Conservation (phyloP, 2,329 filamentous ascomycete species). For the Alternaria infectoria region DNA sequence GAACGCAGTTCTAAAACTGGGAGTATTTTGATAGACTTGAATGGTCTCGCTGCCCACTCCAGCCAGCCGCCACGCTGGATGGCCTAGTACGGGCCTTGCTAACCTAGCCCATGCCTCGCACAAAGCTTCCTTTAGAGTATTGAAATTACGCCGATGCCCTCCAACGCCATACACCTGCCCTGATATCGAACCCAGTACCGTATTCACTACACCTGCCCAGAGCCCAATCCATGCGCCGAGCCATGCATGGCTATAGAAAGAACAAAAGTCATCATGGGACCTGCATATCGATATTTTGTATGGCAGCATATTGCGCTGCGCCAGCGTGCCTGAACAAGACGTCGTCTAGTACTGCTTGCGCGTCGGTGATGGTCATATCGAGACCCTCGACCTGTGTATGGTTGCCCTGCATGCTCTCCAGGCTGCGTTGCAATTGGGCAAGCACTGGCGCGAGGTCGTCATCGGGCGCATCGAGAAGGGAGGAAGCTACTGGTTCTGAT, state of each 20-base stretch:
- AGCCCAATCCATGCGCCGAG: slow-evolving; percentile 21
- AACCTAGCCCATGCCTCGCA: not conserved
- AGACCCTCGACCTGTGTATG: slow-evolving; percentile 46
- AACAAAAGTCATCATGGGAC: slow-evolving; percentile 20
- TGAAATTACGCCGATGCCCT: slow-evolving; percentile 27
- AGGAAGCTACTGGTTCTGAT: slow-evolving; percentile 20
- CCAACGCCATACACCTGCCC: slow-evolving; percentile 21
- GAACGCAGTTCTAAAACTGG: slow-evolving; percentile 36
- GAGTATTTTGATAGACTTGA: not conserved
- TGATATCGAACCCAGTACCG: slow-evolving; percentile 24
- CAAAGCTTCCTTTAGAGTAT: slow-evolving; percentile 21
- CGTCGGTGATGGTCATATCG: slow-evolving; percentile 35
- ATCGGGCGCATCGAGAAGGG: slow-evolving; percentile 38
- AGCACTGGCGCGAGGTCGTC: slow-evolving; percentile 43
- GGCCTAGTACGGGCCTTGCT: not conserved
- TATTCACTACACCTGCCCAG: slow-evolving; percentile 9
- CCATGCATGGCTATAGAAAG: slow-evolving; percentile 27
- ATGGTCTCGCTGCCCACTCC: not conserved
- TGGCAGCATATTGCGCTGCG: slow-evolving; percentile 38
- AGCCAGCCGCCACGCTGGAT: slow-evolving; percentile 7
- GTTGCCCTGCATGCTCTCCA: slow-evolving; percentile 49
- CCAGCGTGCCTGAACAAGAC: slow-evolving; percentile 42
- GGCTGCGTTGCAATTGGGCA: slow-evolving; percentile 46
- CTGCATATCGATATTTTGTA: slow-evolving; percentile 42
- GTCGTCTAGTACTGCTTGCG: slow-evolving; percentile 43